Evolutionary conservation across 768 basidiomycete genomes (phyloP), one percentile per base, ranked within the genome.

Genomic region (Suillus plorans): DNA sequence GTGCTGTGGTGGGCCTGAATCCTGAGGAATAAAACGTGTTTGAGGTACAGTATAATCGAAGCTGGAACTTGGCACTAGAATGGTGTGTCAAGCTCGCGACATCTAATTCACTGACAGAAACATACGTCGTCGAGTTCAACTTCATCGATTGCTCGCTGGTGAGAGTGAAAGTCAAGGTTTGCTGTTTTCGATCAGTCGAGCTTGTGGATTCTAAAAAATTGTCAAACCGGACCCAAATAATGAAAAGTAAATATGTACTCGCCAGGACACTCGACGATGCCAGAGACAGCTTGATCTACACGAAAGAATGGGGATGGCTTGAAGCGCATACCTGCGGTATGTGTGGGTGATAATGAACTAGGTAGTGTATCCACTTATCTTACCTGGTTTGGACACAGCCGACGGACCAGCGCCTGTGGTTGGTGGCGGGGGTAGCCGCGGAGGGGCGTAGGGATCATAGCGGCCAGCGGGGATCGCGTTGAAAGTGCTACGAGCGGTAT

Each of bases 21-120:
- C 82, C 79, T 7, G 78, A 71, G 53, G 82, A 81, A 74, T 89
- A 89, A 73, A 89, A 93, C 36, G 86, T 80, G 39, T 89, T 94
- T 4, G 92, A 93, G 0, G 95, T 96, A 80, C 94, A 95, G 76
- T 91, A 96, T 9, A 97, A 78, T 42, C 94, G 88, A 47, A 97
- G 82, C 75, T 95, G 93, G 74, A 89, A 89, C 68, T 85, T 88
- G 18, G 86, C 75, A 34, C 90, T 93, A 68, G 16, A 58, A 44
- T 62, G 20, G 18, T 59, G 41, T 42, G 58, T 59, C 10, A 59
- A 20, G 25, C 58, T 31, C 41, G 28, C 28, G n/a, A 28, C 45
- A 31, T 28, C 28, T 65, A 55, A 63, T 42, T n/a, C 50, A 66
- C 47, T 59, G 52, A 42, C 63, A 56, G 42, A 42, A 31, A 76